Conservation (phyloP, 768 basidiomycete genomes). For the Tylopilus vinaceipallidus region DNA sequence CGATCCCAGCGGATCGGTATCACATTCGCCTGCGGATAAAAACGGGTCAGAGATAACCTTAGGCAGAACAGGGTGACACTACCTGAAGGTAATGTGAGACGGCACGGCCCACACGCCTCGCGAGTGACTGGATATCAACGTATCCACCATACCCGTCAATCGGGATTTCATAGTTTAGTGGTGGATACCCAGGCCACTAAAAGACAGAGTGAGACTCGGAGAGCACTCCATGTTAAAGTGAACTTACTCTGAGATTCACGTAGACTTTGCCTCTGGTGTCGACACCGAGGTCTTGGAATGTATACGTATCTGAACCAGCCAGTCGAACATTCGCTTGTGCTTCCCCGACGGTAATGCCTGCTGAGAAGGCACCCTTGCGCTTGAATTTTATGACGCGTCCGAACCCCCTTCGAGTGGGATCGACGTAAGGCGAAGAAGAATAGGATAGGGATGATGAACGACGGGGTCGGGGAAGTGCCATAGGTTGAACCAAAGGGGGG, state of each 20-base stretch:
- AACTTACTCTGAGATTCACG: slow-evolving; percentile 58
- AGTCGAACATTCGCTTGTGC: slow-evolving; percentile 63
- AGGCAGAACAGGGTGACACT: slow-evolving; percentile 13
- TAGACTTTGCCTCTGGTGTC: slow-evolving; percentile 57
- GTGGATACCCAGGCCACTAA: slow-evolving; percentile 69
- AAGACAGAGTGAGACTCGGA: background rate
- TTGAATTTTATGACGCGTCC: slow-evolving; percentile 66
- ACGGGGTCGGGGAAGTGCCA: slow-evolving; percentile 24
- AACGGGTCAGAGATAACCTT: slow-evolving; percentile 9
- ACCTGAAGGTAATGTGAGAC: slow-evolving; percentile 77
- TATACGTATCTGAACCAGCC: slow-evolving; percentile 61
- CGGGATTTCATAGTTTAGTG: slow-evolving; percentile 74
- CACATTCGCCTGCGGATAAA: slow-evolving; percentile 51
- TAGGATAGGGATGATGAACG: slow-evolving; percentile 43
- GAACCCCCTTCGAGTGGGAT: slow-evolving; percentile 48
- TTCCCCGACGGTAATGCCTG: slow-evolving; percentile 66
- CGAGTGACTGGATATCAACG: slow-evolving; percentile 63
- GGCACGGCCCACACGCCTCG: slow-evolving; percentile 65
- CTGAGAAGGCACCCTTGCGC: slow-evolving; percentile 62
- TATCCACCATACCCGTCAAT: slow-evolving; percentile 65
- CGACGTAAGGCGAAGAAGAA: slow-evolving; percentile 34
- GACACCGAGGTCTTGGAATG: slow-evolving; percentile 62
- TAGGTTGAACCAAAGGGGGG: slow-evolving; percentile 22
- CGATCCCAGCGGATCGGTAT: slow-evolving; percentile 70
- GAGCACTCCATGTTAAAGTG: background rate